Percentiles rank a stretch among this genome's conserved stretches.
Evolutionary conservation across 108 stramenopile species (phyloP).

Genomic region (Discostella pseudostelligera): DNA sequence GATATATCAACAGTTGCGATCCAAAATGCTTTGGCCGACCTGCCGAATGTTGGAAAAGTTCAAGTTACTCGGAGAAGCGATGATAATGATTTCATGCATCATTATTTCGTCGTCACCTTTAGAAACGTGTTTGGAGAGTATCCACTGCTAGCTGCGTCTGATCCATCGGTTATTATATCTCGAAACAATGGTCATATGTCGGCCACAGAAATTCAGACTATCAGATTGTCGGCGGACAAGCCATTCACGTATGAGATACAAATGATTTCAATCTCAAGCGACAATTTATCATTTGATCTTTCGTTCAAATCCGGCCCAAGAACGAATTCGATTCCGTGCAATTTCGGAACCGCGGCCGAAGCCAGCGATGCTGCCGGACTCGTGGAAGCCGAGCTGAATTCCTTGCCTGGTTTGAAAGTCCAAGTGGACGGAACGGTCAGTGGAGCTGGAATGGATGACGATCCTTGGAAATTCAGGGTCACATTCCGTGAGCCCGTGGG

Average conservation of each 20-base stretch:
- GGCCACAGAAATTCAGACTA: conserved; percentile 73
- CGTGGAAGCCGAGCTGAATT: conserved; percentile 28
- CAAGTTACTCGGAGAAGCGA: conserved; percentile 43
- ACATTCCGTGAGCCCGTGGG: conserved; percentile 71
- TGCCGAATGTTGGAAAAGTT: conserved; percentile 58
- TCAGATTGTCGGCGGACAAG: conserved; percentile 62
- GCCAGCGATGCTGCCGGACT: conserved; percentile 7
- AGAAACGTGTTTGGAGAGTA: conserved; percentile 48
- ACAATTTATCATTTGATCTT: conserved; percentile 27
- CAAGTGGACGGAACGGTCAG: conserved; percentile 13
- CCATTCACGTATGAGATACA: conserved; percentile 67
- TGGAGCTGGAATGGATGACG: conserved; percentile 7
- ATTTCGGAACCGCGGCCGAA: conserved; percentile 20
- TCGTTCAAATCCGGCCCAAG: conserved; percentile 24
- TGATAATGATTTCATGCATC: conserved; percentile 19
- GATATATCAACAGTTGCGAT: conserved; percentile 33
- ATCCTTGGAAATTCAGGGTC: conserved; percentile 43
- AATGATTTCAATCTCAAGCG: conserved; percentile 22
- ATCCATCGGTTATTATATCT: conserved; percentile 32
- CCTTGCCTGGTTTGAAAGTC: conserved; percentile 26
- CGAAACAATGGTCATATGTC: conserved; percentile 48
- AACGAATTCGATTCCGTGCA: conserved; percentile 31
- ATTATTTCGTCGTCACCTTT: conserved; percentile 49
- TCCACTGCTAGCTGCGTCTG: conserved; percentile 42
- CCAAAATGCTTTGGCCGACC: conserved; percentile 49